Evolutionary conservation across 768 basidiomycete species (phyloP).

Genomic region (Podaxis carcinomalis): DNA sequence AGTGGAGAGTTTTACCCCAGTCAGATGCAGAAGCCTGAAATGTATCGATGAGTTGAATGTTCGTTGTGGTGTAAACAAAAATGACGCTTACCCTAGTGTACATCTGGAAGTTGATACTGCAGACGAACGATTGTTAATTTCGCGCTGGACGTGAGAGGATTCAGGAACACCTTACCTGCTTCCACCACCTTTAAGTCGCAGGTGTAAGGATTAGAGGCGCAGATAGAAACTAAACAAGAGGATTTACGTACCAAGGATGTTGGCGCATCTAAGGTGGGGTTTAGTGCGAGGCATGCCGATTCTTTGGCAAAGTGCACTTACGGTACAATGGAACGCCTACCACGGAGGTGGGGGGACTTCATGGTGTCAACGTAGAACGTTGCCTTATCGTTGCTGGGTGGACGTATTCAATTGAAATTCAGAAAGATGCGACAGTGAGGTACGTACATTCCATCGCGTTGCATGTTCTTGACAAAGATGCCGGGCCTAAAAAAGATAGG

Average conservation of each 20-base stretch:
- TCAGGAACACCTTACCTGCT: constrained; percentile 38
- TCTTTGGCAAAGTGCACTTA: constrained; percentile 25
- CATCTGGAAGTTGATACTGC: constrained; percentile 78
- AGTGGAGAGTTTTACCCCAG: constrained; percentile 42
- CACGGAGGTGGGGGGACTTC: constrained; percentile 54
- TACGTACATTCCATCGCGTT: constrained; percentile 60
- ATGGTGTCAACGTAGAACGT: constrained; percentile 66
- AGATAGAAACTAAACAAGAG: too few relatives aligned
- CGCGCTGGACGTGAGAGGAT: background rate
- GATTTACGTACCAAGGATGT: constrained; percentile 44
- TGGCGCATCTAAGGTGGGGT: constrained; percentile 49
- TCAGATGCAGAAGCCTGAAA: constrained; percentile 63
- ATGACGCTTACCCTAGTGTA: constrained; percentile 48
- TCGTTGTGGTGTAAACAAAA: background rate
- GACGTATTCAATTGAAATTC: background rate
- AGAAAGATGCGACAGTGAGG: background rate
- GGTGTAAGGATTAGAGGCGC: too few relatives aligned
- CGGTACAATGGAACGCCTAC: constrained; percentile 66
- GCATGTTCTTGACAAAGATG: constrained; percentile 71
- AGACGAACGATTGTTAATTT: background rate
- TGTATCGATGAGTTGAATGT: background rate
- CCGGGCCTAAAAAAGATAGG: constrained; percentile 40
- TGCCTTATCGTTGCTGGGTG: constrained; percentile 61
- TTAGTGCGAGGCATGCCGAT: background rate
- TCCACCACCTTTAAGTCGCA: constrained; percentile 37